Evolutionary conservation across 1,284 basidiomycete species (phyloP).

Genomic region (Fomitiporia mediterranea): DNA sequence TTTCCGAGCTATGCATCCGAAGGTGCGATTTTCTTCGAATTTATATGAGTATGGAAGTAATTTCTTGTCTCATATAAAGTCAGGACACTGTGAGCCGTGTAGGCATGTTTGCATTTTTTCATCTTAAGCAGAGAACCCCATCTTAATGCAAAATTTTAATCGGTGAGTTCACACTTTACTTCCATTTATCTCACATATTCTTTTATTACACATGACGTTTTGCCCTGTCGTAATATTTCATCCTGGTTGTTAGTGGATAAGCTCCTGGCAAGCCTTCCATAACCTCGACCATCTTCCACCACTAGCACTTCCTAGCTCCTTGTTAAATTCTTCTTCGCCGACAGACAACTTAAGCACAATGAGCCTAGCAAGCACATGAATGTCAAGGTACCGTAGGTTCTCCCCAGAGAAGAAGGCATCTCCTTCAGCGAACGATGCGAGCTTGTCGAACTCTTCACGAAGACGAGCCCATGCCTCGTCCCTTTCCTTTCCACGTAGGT

Average conservation of each 20-base stretch:
- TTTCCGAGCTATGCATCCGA: too few species aligned
- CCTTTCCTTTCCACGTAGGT: neutral
- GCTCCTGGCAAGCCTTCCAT: neutral
- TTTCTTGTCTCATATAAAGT: too few species aligned
- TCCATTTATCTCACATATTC: too few species aligned
- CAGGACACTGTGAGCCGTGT: too few species aligned
- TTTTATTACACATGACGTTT: too few species aligned
- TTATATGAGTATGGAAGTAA: too few species aligned
- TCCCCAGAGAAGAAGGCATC: slow-evolving; percentile 5
- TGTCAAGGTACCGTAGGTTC: neutral
- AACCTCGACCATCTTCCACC: slow-evolving; percentile 6
- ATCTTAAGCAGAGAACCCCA: too few species aligned
- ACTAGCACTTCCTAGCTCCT: neutral
- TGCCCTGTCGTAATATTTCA: too few species aligned
- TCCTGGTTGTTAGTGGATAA: neutral
- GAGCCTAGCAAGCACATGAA: slow-evolving; percentile 1
- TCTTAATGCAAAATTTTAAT: too few species aligned
- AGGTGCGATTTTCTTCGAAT: too few species aligned
- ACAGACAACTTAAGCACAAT: neutral
- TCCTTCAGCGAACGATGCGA: neutral
- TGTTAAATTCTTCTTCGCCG: slow-evolving; percentile 3
- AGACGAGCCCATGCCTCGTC: slow-evolving; percentile 1
- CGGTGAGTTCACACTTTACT: too few species aligned
- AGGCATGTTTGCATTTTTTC: too few species aligned
- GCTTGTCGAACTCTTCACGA: neutral